phyloP scores from a whole-genome alignment of 352 stramenopile species.

The Pythium volutum region DNA sequence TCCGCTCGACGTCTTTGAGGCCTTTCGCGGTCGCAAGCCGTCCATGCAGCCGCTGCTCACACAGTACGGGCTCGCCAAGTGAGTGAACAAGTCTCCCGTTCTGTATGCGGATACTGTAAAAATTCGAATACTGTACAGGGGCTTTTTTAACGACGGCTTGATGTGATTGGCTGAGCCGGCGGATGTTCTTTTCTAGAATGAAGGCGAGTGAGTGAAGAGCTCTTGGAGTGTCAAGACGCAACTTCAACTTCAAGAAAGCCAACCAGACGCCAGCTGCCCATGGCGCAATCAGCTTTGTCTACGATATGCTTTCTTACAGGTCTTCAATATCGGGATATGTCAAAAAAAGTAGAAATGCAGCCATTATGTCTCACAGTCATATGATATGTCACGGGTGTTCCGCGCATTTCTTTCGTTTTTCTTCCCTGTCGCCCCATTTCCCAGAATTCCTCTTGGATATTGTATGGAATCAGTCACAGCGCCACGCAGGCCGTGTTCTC shows the following conservation, averaged over 20 bases:
- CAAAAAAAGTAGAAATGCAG: not conserved
- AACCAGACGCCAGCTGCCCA: not conserved
- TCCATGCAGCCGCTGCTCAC: constrained; percentile 92
- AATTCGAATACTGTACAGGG: not conserved
- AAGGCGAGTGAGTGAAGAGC: constrained; percentile 9
- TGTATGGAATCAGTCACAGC: constrained; percentile 18
- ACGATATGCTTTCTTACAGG: not conserved
- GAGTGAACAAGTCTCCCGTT: not conserved
- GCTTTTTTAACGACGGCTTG: constrained; percentile 21
- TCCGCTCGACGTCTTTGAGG: constrained; percentile 92
- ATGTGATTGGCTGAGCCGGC: constrained; percentile 16
- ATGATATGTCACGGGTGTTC: not conserved
- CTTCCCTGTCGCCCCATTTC: not conserved
- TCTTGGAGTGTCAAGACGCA: constrained; percentile 29
- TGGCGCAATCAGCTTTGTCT: constrained; percentile 7
- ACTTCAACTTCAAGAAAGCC: constrained; percentile 34
- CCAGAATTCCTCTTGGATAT: constrained; percentile 4
- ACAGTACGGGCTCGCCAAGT: constrained; percentile 84
- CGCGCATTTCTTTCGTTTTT: constrained; percentile 15
- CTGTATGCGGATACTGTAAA: no score
- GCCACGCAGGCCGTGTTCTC: constrained; percentile 9
- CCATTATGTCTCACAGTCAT: constrained; percentile 18
- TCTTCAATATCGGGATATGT: not conserved
- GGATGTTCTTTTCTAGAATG: constrained; percentile 22
- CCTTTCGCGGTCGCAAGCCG: constrained; percentile 94